A percentile compares a stretch with the other conserved stretches of the same genome.
Conservation (phyloP, 306 rosid genomes). For the Chamaecrista fasciculata region DNA sequence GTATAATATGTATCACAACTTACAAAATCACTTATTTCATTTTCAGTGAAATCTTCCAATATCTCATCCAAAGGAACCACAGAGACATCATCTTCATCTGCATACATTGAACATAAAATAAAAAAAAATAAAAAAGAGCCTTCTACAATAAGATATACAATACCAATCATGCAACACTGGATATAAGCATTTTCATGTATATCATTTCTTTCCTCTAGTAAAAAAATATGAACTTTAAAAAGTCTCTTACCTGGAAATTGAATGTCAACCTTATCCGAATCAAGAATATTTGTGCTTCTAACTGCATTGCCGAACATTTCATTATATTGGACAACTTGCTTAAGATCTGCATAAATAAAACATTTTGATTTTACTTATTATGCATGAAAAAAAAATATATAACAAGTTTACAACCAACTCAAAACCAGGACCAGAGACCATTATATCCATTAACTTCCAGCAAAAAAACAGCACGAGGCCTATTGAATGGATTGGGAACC, state of each 20-base stretch:
- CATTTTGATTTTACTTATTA: conserved; percentile 13
- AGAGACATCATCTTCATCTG: conserved; percentile 72
- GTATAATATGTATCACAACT: conserved; percentile 39
- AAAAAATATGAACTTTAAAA: not conserved
- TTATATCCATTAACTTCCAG: conserved; percentile 70
- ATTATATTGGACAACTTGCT: conserved; percentile 43
- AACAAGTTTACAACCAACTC: conserved; percentile 7
- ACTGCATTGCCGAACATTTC: conserved; percentile 46
- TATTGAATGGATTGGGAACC: conserved; percentile 82
- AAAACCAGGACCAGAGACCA: conserved; percentile 49
- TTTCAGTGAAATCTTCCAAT: conserved; percentile 46
- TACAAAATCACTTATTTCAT: conserved; percentile 68
- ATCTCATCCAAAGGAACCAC: conserved; percentile 73
- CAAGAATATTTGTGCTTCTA: conserved; percentile 37
- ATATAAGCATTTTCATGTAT: conserved; percentile 2
- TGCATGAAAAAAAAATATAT: not conserved
- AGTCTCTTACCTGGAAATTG: conserved; percentile 62
- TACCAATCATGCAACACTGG: not conserved
- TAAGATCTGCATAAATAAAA: conserved; percentile 51
- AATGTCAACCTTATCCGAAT: conserved; percentile 60
- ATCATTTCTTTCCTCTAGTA: conserved; percentile 7
- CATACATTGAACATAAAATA: conserved; percentile 20
- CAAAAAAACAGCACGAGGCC: conserved; percentile 80
- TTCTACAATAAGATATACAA: not conserved
- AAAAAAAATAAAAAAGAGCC: conserved; percentile 12